Conservation (phyloP, 1,139 yeast genomes). For the Geotrichum siamense region DNA sequence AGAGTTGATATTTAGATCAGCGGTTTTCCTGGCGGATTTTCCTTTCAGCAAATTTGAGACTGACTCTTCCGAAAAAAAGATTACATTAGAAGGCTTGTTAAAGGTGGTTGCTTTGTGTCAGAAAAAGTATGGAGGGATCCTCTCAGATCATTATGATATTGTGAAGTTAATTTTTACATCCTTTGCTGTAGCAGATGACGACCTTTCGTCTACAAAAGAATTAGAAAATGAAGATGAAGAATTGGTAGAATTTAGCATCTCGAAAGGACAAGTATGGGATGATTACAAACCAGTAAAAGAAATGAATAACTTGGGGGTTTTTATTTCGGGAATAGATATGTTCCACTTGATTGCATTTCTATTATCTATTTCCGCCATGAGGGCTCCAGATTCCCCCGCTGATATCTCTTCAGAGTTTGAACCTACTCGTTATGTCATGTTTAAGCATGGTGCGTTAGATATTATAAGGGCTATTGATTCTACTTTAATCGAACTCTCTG, state of each 20-base stretch:
- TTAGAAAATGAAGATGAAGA: constrained; percentile 20
- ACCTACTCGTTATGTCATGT: constrained; percentile 12
- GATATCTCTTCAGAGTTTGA: constrained; percentile 17
- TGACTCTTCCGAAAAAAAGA: constrained; percentile 27
- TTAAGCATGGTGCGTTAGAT: constrained; percentile 19
- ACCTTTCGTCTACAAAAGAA: constrained; percentile 1
- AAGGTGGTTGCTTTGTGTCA: constrained; percentile 39
- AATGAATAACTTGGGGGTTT: constrained; percentile 13
- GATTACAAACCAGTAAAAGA: constrained; percentile 27
- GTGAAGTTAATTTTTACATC: constrained; percentile 39
- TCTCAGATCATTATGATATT: constrained; percentile 34
- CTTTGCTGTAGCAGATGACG: constrained; percentile 29
- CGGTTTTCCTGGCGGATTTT: constrained; percentile 38
- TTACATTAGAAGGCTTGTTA: constrained; percentile 39
- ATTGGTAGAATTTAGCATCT: constrained; percentile 19
- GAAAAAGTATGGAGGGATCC: constrained; percentile 34
- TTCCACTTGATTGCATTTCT: constrained; percentile 26
- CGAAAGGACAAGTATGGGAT: constrained; percentile 30
- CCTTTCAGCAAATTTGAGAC: constrained; percentile 32
- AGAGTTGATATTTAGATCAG: constrained; percentile 32
- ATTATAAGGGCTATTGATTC: constrained; percentile 22
- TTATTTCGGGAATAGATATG: constrained; percentile 25
- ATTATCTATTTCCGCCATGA: constrained; percentile 24
- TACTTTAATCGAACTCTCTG: constrained; percentile 13
- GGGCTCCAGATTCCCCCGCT: constrained; percentile 16